A percentile compares a stretch with the other conserved stretches of the same genome.
Evolutionary conservation across 2,329 filamentous ascomycete species (phyloP).

Genomic region (Phyllosticta paracitricarpa): DNA sequence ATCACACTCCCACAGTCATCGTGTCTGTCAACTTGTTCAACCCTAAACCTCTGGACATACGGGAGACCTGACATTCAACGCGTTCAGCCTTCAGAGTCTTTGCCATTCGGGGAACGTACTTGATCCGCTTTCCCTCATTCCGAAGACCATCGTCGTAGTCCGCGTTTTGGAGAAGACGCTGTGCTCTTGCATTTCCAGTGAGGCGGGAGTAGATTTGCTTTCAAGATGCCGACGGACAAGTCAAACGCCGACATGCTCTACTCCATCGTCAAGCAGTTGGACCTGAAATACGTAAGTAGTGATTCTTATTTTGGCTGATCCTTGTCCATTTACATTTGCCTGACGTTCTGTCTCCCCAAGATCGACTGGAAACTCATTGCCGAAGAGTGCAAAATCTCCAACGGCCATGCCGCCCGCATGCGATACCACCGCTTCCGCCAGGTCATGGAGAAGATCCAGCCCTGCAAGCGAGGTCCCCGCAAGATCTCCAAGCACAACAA

Average conservation of each 20-base stretch:
- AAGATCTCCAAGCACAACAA: background rate
- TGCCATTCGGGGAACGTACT: background rate
- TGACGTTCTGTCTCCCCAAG: conserved; percentile 20
- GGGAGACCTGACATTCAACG: background rate
- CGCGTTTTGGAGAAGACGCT: too few relatives aligned
- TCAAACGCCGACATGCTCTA: conserved; percentile 45
- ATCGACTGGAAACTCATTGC: conserved; percentile 46
- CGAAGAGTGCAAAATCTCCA: conserved; percentile 40
- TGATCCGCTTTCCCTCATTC: background rate
- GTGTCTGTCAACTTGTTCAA: background rate
- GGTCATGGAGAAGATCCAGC: conserved; percentile 34
- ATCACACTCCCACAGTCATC: background rate
- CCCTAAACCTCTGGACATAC: background rate
- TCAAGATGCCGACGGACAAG: conserved; percentile 36
- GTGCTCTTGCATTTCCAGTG: background rate
- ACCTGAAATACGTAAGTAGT: conserved; percentile 38
- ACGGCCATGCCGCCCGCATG: conserved; percentile 49
- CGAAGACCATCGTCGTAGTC: background rate
- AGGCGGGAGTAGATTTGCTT: background rate
- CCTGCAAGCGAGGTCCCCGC: background rate
- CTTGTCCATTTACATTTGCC: conserved; percentile 5
- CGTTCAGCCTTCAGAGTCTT: background rate
- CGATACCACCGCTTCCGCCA: conserved; percentile 45
- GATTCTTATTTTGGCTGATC: background rate
- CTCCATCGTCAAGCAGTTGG: conserved; percentile 45